Evolutionary conservation across 148 eudicot species (phyloP).

Genomic region (Fagopyrum tataricum): DNA sequence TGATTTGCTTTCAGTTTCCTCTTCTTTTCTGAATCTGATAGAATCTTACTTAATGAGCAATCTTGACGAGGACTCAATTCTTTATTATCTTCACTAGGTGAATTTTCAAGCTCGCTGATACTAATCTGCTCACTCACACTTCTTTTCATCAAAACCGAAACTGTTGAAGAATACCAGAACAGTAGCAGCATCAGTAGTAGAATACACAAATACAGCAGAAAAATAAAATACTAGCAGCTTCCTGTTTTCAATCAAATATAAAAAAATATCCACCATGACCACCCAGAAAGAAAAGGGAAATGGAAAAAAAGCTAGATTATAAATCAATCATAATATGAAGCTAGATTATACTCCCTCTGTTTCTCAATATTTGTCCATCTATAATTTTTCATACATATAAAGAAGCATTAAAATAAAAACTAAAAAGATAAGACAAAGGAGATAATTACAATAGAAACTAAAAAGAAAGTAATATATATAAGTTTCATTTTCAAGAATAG

Average conservation of each 20-base stretch:
- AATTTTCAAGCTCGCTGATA: conserved; percentile 23
- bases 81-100: conserved; percentile 20
- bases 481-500: no score
- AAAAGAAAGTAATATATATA: no score
- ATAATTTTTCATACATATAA: no score
- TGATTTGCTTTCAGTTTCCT: conserved; percentile 63
- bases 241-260: neutral
- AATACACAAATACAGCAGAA: neutral
- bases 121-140: conserved; percentile 34
- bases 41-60: conserved; percentile 18
- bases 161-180: conserved; percentile 28
- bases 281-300: no score
- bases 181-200: neutral
- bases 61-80: conserved; percentile 16
- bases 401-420: no score
- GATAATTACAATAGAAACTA: no score
- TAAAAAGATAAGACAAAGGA: no score
- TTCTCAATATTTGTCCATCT: no score
- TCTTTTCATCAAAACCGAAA: conserved; percentile 66
- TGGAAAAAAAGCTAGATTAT: neutral
- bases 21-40: conserved; percentile 27
- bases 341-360: no score
- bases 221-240: neutral
- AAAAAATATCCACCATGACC: neutral
- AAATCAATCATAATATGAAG: no score